Base-by-base conservation (phyloP, 345 rosid species). In the Salix exigua region DNA sequence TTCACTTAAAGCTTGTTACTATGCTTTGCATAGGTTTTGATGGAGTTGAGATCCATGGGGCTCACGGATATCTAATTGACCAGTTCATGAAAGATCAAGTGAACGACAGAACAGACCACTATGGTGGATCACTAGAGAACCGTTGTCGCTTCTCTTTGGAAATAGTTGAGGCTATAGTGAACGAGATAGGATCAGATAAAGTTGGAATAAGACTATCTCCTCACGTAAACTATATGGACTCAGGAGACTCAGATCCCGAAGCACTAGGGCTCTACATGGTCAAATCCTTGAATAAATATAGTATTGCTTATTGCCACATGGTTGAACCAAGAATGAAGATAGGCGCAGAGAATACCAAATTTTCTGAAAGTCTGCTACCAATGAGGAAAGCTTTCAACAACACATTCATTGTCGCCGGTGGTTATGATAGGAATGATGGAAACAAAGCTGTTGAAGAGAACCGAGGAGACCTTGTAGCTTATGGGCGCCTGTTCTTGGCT, bases 11-110 rank as follows among this genome's bases (percentile, higher is more conserved):
- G 13, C 12, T 84, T 70, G 92, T 95, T 58, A 91, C 95, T 53
- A 82, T 89, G 79, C 88, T 89, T 76, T 95, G 90, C n/a, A 85
- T 87, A 92, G 91, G 92, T 26, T 92, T 90, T 16, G 93, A 89
- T 51, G 94, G 93, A n/a, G 91, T 91, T 14, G 96, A 91, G 86
- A 86, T 91, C 60, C 96, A 90, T 33, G 92, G 91, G 0, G 91
- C 91, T 68, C 78, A 88, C 50, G 94, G 96, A 71, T 85, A 84
- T 78, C 75, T 91, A 23, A 44, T 44, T 13, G 48, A 44, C 48
- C 48, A 44, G 48, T 44, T 44, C 4, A 44, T 44, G 48, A 44
- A 44, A 44, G 48, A 44, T 44, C 48, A 44, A 44, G 48, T 44
- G 3, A 75, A 91, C 26, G 92, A 91, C 55, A 74, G 92, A 21